Evolutionary conservation across 495 filamentous ascomycete genomes (phyloP), one percentile per base, ranked within the genome.

Genomic region (Daldinia caldariorum): DNA sequence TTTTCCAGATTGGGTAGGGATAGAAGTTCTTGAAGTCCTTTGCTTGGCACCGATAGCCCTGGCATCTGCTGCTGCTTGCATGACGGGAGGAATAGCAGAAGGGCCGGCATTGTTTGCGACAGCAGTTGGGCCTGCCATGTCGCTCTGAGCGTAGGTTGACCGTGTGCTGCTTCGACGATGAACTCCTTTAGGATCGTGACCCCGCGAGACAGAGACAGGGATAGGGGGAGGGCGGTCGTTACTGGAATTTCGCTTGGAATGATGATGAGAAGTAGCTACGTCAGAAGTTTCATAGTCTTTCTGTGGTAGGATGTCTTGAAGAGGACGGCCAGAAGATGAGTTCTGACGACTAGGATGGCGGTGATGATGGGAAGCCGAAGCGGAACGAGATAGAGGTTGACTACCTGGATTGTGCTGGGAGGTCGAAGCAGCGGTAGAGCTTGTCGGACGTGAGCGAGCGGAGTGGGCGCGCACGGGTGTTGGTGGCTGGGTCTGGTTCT

Each of bases 1-100:
- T 81, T 92, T 88, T 45, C 94, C 94, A 2, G 92, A 92, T 31
- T 87, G 88, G 4, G 93, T 92, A 35, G 89, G 89, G 72, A 96
- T 92, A 45, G 92, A 92, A 38, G 92, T 95, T 65, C 94, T 87
- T 69, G 93, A 88, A 66, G 89, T 88, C 34, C 76, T 43, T 74
- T 86, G 80, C 72, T 83, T 79, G 72, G 84, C 72, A 72, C 79
- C 72, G 49, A 79, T 74, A 78, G 79, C 76, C 76, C 75, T 70
- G 35, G 82, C 80, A 61, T 79, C 87, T 76, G 70, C 80, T 65
- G 66, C 79, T 61, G 67, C 80, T 72, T 79, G 83, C 75, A 77
- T 77, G 61, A 75, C 75, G n/a, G 73, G 75, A 41, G 76, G 77
- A 64, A 75, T 82, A 69, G 84, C 76, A 57, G 83, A 77, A 58